Evolutionary conservation across 169 alveolate species (phyloP).

Genomic region (Ichthyophthirius multifiliis): DNA sequence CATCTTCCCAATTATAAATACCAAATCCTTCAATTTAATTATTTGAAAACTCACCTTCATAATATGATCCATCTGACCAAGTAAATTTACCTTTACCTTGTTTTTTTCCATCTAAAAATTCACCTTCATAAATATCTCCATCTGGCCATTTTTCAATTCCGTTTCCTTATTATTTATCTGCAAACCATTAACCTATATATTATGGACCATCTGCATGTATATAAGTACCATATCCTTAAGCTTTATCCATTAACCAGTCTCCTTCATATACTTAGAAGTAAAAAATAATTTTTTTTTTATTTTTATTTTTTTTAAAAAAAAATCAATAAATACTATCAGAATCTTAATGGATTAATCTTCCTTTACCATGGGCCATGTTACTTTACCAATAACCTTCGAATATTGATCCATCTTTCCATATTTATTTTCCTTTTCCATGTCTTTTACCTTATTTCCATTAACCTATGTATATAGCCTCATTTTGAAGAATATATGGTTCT

Average conservation of each 20-base stretch:
- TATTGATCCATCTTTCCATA: slow-evolving; percentile 35
- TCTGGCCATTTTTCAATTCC: slow-evolving; percentile 37
- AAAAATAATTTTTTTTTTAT: too few species aligned
- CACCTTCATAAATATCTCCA: slow-evolving; percentile 46
- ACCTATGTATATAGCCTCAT: slow-evolving; percentile 63
- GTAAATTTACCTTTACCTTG: slow-evolving; percentile 50
- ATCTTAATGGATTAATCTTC: slow-evolving; percentile 32
- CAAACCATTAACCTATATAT: slow-evolving; percentile 27
- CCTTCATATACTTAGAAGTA: slow-evolving; percentile 40
- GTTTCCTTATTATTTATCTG: slow-evolving; percentile 22
- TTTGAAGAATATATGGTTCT: slow-evolving; percentile 35
- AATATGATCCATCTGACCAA: slow-evolving; percentile 48
- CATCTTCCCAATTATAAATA: slow-evolving; percentile 26
- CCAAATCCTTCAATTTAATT: slow-evolving; percentile 51
- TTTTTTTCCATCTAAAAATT: slow-evolving; percentile 37
- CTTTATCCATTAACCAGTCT: slow-evolving; percentile 33
- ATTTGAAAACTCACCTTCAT: slow-evolving; percentile 39
- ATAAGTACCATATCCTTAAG: slow-evolving; percentile 25
- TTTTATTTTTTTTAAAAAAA: too few species aligned
- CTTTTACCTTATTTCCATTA: slow-evolving; percentile 18
- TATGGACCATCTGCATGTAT: slow-evolving; percentile 18
- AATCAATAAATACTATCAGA: too few species aligned
- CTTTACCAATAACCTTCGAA: slow-evolving; percentile 35
- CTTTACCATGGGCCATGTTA: slow-evolving; percentile 37
- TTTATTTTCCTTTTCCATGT: slow-evolving; percentile 39